Percentiles rank a stretch among this genome's conserved stretches.
Evolutionary conservation across 2,329 filamentous ascomycete species (phyloP).

Genomic region (Alternaria postmessia): DNA sequence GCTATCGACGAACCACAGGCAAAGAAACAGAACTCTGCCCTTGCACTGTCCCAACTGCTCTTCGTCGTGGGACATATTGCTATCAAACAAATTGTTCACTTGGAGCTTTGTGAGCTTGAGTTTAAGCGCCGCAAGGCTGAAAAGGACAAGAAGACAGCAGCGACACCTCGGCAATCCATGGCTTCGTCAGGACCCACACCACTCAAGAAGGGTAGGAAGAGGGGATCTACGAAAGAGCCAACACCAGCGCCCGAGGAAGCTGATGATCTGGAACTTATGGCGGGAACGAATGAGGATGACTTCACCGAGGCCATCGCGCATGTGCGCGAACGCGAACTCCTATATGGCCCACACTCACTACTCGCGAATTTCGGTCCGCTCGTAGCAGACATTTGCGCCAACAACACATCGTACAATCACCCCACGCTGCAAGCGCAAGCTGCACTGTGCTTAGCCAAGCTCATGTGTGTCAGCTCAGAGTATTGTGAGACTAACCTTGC

Average conservation of each 20-base stretch:
- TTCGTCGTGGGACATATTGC: slow-evolving; percentile 97
- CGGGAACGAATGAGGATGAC: slow-evolving; percentile 93
- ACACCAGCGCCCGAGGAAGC: slow-evolving; percentile 67
- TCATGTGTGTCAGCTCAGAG: slow-evolving; percentile 97
- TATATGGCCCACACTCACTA: slow-evolving; percentile 83
- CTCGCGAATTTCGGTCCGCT: slow-evolving; percentile 91
- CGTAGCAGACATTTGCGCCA: slow-evolving; percentile 87
- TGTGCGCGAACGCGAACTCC: slow-evolving; percentile 82
- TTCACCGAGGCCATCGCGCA: slow-evolving; percentile 87
- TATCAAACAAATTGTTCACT: slow-evolving; percentile 98
- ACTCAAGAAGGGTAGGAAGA: slow-evolving; percentile 52
- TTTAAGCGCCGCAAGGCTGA: slow-evolving; percentile 97
- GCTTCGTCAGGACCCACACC: slow-evolving; percentile 40
- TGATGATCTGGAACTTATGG: slow-evolving; percentile 95
- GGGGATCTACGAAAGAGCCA: slow-evolving; percentile 51
- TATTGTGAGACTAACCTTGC: slow-evolving; percentile 95
- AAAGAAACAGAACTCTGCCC: slow-evolving; percentile 70
- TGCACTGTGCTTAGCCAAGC: slow-evolving; percentile 92
- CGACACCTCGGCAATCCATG: slow-evolving; percentile 43
- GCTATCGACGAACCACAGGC: slow-evolving; percentile 34
- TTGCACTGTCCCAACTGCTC: slow-evolving; percentile 85
- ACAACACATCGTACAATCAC: slow-evolving; percentile 91
- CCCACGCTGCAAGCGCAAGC: slow-evolving; percentile 90
- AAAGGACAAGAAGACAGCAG: slow-evolving; percentile 72
- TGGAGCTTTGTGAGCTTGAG: slow-evolving; percentile 96